A percentile compares a stretch with the other conserved stretches of the same genome.
phyloP scores from a whole-genome alignment of 495 filamentous ascomycete genomes.

The Cairneyella variabilis region DNA sequence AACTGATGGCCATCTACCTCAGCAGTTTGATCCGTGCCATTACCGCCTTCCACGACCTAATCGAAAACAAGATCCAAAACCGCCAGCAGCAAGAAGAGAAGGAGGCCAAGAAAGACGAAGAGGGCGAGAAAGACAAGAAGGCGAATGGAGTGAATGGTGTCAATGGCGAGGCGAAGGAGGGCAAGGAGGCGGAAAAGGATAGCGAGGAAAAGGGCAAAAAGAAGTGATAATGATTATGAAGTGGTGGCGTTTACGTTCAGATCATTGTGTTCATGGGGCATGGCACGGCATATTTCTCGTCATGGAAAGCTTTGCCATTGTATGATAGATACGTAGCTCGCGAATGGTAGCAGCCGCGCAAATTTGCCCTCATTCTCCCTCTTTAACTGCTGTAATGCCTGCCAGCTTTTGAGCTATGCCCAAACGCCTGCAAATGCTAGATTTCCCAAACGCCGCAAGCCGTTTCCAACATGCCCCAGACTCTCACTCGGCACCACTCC shows the following conservation, averaged over 20 bases:
- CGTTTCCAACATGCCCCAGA: slow-evolving; percentile 14
- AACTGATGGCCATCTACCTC: slow-evolving; percentile 96
- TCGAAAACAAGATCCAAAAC: slow-evolving; percentile 99
- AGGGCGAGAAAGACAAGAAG: slow-evolving; percentile 50
- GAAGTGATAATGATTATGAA: slow-evolving; percentile 25
- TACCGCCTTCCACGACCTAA: slow-evolving; percentile 97
- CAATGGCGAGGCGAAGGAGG: slow-evolving; percentile 55
- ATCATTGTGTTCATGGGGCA: slow-evolving; percentile 10
- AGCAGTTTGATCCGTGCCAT: slow-evolving; percentile 95
- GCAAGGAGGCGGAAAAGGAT: slow-evolving; percentile 58
- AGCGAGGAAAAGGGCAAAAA: slow-evolving; percentile 66
- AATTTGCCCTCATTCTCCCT: slow-evolving; percentile 9
- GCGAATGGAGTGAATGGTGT: slow-evolving; percentile 29
- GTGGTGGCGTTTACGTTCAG: slow-evolving; percentile 13
- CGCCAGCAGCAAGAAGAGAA: slow-evolving; percentile 94
- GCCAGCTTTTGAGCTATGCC: neutral
- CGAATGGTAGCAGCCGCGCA: slow-evolving; percentile 13
- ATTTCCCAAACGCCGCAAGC: neutral
- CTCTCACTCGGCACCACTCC: slow-evolving; percentile 57
- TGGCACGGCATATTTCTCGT: slow-evolving; percentile 18
- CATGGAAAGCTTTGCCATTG: slow-evolving; percentile 17
- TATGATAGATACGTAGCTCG: slow-evolving; percentile 27
- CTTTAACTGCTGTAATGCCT: neutral
- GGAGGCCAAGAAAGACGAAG: slow-evolving; percentile 77
- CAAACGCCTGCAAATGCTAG: neutral